Conservation (phyloP, 805 yeast species). For the Candida railenensis region DNA sequence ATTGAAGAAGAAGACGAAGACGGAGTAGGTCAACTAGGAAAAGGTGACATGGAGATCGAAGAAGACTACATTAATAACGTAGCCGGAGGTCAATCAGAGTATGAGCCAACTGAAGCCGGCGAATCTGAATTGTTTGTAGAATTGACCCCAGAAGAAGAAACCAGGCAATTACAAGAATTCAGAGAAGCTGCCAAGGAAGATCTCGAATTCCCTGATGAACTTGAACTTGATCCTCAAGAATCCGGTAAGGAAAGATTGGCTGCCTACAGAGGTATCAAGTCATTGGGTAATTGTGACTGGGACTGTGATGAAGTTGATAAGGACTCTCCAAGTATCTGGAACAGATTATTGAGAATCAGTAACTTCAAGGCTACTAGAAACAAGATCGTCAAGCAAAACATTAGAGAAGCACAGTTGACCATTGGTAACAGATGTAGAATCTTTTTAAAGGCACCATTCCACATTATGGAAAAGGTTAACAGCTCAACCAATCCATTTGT, state of each 20-base stretch:
- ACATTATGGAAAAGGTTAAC: conserved; percentile 41
- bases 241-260: conserved; percentile 72
- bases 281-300: conserved; percentile 80
- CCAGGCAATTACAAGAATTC: conserved; percentile 67
- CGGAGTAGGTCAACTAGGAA: too few species aligned
- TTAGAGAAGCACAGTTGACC: conserved; percentile 37
- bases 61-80: conserved; percentile 13
- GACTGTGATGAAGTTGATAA: conserved; percentile 80
- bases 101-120: conserved; percentile 46
- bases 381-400: conserved; percentile 60
- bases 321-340: conserved; percentile 76
- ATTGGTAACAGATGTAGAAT: conserved; percentile 66
- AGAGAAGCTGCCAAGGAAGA: conserved; percentile 77
- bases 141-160: conserved; percentile 78
- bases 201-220: conserved; percentile 92
- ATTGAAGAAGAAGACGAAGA: conserved; percentile 43
- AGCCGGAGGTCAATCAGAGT: conserved; percentile 22
- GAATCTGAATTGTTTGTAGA: conserved; percentile 65
- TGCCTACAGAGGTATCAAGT: conserved; percentile 85
- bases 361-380: conserved; percentile 77
- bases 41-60: conserved; percentile 36
- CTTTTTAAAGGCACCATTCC: conserved; percentile 55
- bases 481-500: conserved; percentile 52
- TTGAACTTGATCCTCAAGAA: conserved; percentile 76
- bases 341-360: conserved; percentile 66